Evolutionary conservation across 352 stramenopile species (phyloP).

Genomic region (Phytophthora idaei): DNA sequence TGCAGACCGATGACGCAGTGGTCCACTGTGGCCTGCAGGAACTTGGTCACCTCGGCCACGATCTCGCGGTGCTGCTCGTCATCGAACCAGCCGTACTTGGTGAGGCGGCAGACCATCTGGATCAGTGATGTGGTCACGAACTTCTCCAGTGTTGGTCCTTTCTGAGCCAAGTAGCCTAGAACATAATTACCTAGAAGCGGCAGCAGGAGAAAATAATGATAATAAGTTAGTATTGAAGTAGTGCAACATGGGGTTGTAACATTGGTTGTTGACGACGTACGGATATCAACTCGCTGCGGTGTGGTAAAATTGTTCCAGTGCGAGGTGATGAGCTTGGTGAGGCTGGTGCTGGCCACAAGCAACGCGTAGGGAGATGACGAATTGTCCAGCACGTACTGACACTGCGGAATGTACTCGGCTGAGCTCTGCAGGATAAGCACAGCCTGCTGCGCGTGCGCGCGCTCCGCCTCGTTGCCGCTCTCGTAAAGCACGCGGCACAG

Average conservation of each 20-base stretch:
- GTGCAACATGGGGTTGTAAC: not conserved
- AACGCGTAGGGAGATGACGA: constrained; percentile 95
- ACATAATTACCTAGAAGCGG: constrained; percentile 94
- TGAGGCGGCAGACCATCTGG: constrained; percentile 97
- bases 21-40: constrained; percentile 96
- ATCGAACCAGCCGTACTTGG: constrained; percentile 99
- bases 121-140: constrained; percentile 97
- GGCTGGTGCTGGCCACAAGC: constrained; percentile 95
- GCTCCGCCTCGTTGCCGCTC: constrained; percentile 73
- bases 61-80: constrained; percentile 96
- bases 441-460: constrained; percentile 77
- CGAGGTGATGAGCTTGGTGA: constrained; percentile 97
- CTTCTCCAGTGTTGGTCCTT: constrained; percentile 93
- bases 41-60: constrained; percentile 98
- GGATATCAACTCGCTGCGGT: constrained; percentile 92
- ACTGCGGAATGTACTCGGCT: constrained; percentile 98
- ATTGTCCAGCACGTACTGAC: constrained; percentile 98
- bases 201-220: not conserved
- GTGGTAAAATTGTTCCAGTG: constrained; percentile 95
- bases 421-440: constrained; percentile 90
- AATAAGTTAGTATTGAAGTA: constrained; percentile 37
- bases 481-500: constrained; percentile 85
- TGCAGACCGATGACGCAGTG: constrained; percentile 98
- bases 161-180: constrained; percentile 96
- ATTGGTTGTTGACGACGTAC: constrained; percentile 37